Evolutionary conservation across 2,329 filamentous ascomycete genomes (phyloP).

Genomic region (Fusarium papillatum): DNA sequence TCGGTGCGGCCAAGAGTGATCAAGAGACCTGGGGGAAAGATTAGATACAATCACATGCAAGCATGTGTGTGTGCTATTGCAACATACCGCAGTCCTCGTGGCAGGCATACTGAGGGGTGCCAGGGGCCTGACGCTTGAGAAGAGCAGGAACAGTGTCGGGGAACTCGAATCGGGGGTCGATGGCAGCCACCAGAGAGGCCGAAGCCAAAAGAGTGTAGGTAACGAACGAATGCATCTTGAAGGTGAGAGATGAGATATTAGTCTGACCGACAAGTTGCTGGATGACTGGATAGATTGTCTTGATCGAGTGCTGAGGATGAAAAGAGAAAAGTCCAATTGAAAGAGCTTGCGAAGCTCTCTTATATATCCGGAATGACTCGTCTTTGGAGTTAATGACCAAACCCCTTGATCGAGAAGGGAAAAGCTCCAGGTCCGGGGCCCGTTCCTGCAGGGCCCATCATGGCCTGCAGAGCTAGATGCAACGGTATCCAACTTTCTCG

Average conservation of each 20-base stretch:
- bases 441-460: not conserved
- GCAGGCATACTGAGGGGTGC: constrained; percentile 59
- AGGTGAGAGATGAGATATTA: not conserved
- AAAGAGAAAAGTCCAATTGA: not conserved
- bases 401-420: not conserved
- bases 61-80: constrained; percentile 21
- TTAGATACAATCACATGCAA: not conserved
- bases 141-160: constrained; percentile 41
- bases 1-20: constrained; percentile 52
- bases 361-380: constrained; percentile 14
- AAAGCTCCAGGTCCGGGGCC: constrained; percentile 1
- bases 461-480: not conserved
- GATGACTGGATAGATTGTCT: not conserved
- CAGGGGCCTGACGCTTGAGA: constrained; percentile 58
- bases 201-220: constrained; percentile 39
- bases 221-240: constrained; percentile 32
- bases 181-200: constrained; percentile 20
- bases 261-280: constrained; percentile 1
- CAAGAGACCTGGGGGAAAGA: constrained; percentile 17
- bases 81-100: constrained; percentile 60
- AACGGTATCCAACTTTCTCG: not conserved
- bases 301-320: constrained; percentile 5
- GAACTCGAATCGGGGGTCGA: constrained; percentile 49
- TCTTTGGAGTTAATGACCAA: not conserved
- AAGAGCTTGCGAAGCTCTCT: not conserved